These are phyloP conservation scores for Leptographium galeiforme DNA, from an alignment of 2,329 filamentous ascomycete genomes.

Conservation along the genomic window DNA sequence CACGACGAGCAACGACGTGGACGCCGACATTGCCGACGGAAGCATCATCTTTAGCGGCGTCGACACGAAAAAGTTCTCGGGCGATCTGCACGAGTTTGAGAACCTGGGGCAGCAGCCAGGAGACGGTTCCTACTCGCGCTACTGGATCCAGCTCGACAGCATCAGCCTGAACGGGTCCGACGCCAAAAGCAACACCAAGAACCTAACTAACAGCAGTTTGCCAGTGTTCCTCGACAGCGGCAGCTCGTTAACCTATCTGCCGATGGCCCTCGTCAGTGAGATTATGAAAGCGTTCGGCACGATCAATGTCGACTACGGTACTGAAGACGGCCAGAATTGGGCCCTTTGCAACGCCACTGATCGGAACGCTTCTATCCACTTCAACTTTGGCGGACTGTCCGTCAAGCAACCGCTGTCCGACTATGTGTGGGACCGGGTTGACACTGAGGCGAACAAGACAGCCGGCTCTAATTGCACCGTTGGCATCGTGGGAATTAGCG, in stretches of 20 bases:
- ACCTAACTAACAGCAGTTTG: constrained; percentile 19
- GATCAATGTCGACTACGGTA: too few species aligned
- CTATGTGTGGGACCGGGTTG: constrained; percentile 22
- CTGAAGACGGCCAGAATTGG: too few species aligned
- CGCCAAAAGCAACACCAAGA: constrained; percentile 13
- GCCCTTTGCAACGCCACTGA: too few species aligned
- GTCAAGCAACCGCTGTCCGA: constrained; percentile 26
- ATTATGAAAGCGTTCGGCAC: constrained; percentile 26
- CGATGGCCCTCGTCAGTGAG: constrained; percentile 35
- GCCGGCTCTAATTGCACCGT: too few species aligned
- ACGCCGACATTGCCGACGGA: constrained; percentile 12
- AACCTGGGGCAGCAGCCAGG: too few species aligned
- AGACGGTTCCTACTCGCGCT: constrained; percentile 18
- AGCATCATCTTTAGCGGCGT: constrained; percentile 30
- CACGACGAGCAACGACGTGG: constrained; percentile 7
- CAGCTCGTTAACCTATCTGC: constrained; percentile 53
- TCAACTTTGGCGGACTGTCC: constrained; percentile 22
- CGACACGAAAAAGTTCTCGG: constrained; percentile 30
- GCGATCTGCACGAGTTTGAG: constrained; percentile 18
- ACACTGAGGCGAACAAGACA: too few species aligned
- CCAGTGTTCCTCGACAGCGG: constrained; percentile 51
- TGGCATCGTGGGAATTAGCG: too few species aligned
- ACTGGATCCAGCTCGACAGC: constrained; percentile 28
- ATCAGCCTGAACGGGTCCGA: constrained; percentile 19
- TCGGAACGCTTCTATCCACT: constrained; percentile 22